Evolutionary conservation across 2,329 filamentous ascomycete genomes (phyloP).

Genomic region (Juglanconis oblonga): DNA sequence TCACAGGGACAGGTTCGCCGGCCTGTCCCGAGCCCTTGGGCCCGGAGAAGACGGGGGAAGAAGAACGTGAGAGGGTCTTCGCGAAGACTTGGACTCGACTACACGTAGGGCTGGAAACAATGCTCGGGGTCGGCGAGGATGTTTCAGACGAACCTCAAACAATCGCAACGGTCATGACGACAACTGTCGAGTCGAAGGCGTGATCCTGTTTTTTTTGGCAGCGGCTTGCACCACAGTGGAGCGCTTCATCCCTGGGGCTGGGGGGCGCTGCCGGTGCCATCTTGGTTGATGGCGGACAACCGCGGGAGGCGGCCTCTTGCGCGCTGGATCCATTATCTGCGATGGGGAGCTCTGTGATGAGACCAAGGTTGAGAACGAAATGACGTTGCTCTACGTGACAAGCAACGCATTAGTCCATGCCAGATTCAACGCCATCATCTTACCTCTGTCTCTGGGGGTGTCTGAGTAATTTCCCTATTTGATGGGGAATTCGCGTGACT

Average conservation of each 20-base stretch:
- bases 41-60: background rate
- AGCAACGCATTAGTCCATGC: background rate
- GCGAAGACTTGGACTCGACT: background rate
- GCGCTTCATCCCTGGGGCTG: background rate
- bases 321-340: background rate
- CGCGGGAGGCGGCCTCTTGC: background rate
- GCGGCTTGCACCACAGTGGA: background rate
- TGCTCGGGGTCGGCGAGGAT: background rate
- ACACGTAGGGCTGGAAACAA: background rate
- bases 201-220: too few relatives aligned
- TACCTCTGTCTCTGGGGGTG: background rate
- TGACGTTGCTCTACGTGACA: background rate
- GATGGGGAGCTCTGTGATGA: background rate
- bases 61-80: too few relatives aligned
- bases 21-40: background rate
- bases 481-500: too few relatives aligned
- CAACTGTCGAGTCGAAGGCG: background rate
- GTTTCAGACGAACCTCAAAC: background rate
- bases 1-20: constrained; percentile 2
- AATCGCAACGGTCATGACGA: background rate
- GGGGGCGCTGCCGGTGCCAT: background rate
- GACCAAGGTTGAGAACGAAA: background rate
- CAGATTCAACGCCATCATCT: background rate
- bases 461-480: background rate
- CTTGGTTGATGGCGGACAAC: background rate